Base-by-base conservation (phyloP, 1,139 yeast species). In the Nakaseomyces uthaithaninus region DNA sequence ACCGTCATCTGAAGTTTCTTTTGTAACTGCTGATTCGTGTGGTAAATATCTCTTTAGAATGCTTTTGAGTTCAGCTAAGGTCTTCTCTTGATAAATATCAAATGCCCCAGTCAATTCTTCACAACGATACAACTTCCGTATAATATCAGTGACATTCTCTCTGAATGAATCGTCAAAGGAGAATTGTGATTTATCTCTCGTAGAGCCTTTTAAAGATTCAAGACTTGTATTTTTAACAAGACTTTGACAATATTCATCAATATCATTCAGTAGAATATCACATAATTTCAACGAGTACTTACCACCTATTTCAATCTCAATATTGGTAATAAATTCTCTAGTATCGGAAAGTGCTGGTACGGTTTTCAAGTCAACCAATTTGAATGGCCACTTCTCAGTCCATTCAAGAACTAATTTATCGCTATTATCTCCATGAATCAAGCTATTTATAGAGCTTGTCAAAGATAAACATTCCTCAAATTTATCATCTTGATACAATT, bases 1-100 rank as follows among this genome's bases (percentile, higher is more conserved):
- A 6, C 18, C 17, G 10, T 14, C n/a, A 11, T 35, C 46, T 9
- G 45, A 49, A 7, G 57, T 43, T 2, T 45, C 40, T 11, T 49
- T 47, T 9, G 58, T 62, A 30, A 52, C 60, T 23, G 51, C 50
- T 7, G 40, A 42, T 22, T 54, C 59, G 12, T 51, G 49, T 0
- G 95, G 95, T 40, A 87, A 62, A 49, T 75, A 69, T 17, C 63
- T 64, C 48, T 84, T 75, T 37, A 87, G 84, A 20, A 86, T 75
- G 26, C 73, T 70, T 57, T 87, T 87, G 37, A 86, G 71, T 52
- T 86, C 95, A 3, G 70, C 66, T 11, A 80, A 67, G 15, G 83
- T 75, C 26, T 69, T 68, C 20, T 80, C 93, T 53, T 81, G 85
- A 58, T 83, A 87, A 7, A 67, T 55, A 27, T 71, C 67, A 51